Conservation (phyloP, 768 basidiomycete genomes). For the Russula olivacea region DNA sequence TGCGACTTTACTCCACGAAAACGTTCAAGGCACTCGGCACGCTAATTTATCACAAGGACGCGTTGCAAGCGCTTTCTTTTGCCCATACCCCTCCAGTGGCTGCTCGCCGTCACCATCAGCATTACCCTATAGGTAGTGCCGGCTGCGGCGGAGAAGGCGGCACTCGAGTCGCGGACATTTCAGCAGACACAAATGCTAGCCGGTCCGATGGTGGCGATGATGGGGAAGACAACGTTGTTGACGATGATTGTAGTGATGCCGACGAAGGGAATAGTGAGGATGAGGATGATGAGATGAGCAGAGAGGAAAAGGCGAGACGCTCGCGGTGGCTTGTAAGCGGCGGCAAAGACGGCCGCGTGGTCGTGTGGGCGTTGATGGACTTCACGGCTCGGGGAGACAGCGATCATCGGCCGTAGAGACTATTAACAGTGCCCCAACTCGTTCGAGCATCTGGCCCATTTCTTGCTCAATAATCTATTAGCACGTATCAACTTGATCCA, state of each 20-base stretch:
- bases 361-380: conserved; percentile 24
- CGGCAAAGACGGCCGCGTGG: conserved; percentile 24
- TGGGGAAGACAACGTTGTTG: neutral
- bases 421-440: neutral
- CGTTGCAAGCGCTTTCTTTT: conserved; percentile 72
- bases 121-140: too few relatives aligned
- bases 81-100: conserved; percentile 31
- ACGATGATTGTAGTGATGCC: neutral
- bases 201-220: neutral
- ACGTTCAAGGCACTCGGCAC: conserved; percentile 80
- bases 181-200: neutral
- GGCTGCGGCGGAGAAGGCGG: neutral
- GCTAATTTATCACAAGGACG: conserved; percentile 73
- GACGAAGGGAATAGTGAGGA: neutral
- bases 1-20: conserved; percentile 78
- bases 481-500: too few relatives aligned
- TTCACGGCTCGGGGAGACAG: neutral
- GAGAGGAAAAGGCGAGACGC: conserved; percentile 20
- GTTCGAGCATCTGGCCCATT: too few relatives aligned
- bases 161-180: neutral
- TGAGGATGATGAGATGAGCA: neutral
- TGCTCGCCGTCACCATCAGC: neutral
- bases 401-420: neutral
- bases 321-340: conserved; percentile 25
- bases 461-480: too few relatives aligned